Conservation (phyloP, 768 basidiomycete genomes). For the Amanita inopinata region DNA sequence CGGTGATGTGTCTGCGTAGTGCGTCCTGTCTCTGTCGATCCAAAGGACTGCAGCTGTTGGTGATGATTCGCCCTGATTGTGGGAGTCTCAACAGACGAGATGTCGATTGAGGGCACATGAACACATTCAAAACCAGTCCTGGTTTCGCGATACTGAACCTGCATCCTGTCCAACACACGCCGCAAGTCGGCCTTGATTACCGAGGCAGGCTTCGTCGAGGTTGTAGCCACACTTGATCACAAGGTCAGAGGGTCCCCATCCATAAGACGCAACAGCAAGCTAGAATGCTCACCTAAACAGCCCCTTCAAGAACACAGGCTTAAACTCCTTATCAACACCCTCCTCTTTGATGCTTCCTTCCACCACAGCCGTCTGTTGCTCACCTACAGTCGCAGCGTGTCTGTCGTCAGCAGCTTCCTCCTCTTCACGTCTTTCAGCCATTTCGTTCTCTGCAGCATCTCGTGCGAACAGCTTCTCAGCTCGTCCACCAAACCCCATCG, state of each 20-base stretch:
- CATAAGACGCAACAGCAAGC: conserved; percentile 6
- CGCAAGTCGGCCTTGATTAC: conserved; percentile 79
- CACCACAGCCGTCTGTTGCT: conserved; percentile 25
- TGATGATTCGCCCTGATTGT: conserved; percentile 20
- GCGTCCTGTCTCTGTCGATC: conserved; percentile 39
- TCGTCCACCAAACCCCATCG: conserved; percentile 48
- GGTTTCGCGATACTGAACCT: conserved; percentile 87
- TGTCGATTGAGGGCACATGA: conserved; percentile 88
- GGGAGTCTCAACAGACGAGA: conserved; percentile 54
- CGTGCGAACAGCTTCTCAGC: conserved; percentile 41
- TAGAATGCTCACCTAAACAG: conserved; percentile 65
- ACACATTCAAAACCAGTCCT: conserved; percentile 94
- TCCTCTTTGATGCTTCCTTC: conserved; percentile 26
- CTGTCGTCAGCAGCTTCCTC: conserved; percentile 22
- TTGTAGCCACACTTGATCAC: conserved; percentile 68
- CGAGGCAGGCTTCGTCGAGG: conserved; percentile 78
- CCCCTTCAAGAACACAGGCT: conserved; percentile 93
- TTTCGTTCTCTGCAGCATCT: conserved; percentile 36
- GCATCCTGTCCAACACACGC: conserved; percentile 86
- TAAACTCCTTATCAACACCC: conserved; percentile 66
- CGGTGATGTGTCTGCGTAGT: conserved; percentile 27
- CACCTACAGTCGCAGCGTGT: conserved; percentile 29
- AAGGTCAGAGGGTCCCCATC: conserved; percentile 6
- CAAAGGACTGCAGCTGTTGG: conserved; percentile 32
- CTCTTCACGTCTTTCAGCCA: conserved; percentile 35